phyloP scores from a whole-genome alignment of 768 basidiomycete species.

The Mycena maculata region DNA sequence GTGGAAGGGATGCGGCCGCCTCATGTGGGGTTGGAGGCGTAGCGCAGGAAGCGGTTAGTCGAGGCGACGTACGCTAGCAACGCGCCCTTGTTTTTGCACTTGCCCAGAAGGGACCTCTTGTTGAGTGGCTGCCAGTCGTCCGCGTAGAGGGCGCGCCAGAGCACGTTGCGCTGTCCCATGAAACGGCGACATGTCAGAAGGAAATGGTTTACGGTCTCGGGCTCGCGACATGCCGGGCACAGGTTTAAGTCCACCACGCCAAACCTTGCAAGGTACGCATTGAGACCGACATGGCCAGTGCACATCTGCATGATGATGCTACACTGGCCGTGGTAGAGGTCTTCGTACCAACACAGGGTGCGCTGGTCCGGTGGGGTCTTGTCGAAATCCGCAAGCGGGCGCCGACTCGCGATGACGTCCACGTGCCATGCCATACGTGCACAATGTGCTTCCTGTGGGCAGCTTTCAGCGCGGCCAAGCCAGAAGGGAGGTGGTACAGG shows the following conservation, averaged over 20 bases:
- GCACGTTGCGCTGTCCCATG: background rate
- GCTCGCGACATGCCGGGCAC: background rate
- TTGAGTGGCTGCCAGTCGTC: background rate
- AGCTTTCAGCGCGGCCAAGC: conserved; percentile 10
- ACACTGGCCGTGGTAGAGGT: too few species aligned
- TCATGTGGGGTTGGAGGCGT: background rate
- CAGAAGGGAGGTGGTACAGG: background rate
- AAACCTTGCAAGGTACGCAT: conserved; percentile 42
- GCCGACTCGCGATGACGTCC: background rate
- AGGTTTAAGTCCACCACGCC: conserved; percentile 13
- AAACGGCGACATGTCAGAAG: conserved; percentile 2
- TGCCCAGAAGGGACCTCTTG: background rate
- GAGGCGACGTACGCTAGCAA: background rate
- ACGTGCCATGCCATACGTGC: background rate
- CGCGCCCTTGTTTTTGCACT: background rate
- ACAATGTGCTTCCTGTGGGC: background rate
- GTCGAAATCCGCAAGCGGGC: background rate
- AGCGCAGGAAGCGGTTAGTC: background rate
- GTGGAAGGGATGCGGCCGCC: background rate
- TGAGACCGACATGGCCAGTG: conserved; percentile 44
- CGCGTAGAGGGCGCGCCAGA: background rate
- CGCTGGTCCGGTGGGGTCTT: background rate
- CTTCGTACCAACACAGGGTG: background rate
- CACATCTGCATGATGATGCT: conserved; percentile 44
- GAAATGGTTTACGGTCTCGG: background rate